Base-by-base conservation (phyloP, 2,329 filamentous ascomycete species). In the Penicillium hordei region DNA sequence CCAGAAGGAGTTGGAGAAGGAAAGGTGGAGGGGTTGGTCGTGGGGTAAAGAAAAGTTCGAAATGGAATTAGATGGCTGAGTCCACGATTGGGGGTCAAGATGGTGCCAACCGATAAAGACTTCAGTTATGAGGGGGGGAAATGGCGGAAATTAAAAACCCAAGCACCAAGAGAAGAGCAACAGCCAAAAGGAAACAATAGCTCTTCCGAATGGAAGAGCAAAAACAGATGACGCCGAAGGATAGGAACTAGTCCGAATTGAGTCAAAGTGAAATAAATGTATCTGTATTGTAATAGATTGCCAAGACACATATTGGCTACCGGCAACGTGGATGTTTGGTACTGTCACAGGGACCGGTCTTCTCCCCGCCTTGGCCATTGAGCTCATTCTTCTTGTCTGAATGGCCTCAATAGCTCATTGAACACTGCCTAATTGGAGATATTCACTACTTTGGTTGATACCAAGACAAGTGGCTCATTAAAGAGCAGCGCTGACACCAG, bases 321-420 rank as follows among this genome's bases (percentile, higher is more conserved):
- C 33, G 10, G 39, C 44, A 52, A 48, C 34, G 50, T 49, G 42
- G 25, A 34, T 49, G 65, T 71, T 59, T 46, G 39, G 68, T 72
- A 71, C 59, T 62, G 69, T 72, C 59, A 72, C 65, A 65, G 60
- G 61, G 48, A 60, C 60, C 60, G 34, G 51, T 6, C 33, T 57
- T 58, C 60, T 64, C 60, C 62, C 66, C 61, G 65, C 64, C 65
- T 64, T 62, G 58, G 65, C 66, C 63, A 68, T 68, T 52, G 40
- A 25, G 39, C 21, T 52, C 50, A 52, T 46, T 52, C 50, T 21
- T 52, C 31, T 67, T 66, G 62, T 61, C 60, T 57, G 46, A 48
- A 57, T 56, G 57, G 50, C 58, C 57, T 53, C 44, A 54, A 31
- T 29, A 34, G 42, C 34, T 7, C 38, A 46, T 50, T 56, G 23